Evolutionary conservation across 352 stramenopile species (phyloP), one percentile per base, ranked within the genome.

Genomic region (Phytophthora tentaculata): DNA sequence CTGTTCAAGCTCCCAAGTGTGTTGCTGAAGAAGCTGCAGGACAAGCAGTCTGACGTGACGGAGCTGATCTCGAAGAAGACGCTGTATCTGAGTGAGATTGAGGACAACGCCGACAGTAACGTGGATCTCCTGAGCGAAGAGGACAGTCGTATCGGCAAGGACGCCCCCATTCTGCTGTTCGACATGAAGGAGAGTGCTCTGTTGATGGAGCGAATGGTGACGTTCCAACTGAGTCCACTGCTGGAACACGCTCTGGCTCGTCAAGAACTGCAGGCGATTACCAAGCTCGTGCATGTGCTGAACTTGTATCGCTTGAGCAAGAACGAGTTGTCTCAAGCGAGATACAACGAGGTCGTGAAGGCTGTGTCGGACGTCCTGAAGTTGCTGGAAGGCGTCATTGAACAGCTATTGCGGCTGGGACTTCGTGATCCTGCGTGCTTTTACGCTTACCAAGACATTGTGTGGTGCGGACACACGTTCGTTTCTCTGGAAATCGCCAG

Each of bases 381-480:
- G 5, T 63, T 69, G 12, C 28, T 95, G 6, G 79, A 93, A 51
- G n/a, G 50, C 2, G 76, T 94, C 19, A 65, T 95, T 37, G 81
- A 87, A 26, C 76, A 73, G 3, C 32, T 90, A 0, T 50, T 94
- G 35, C 69, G 73, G 10, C 61, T 93, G 9, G 80, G 83, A 2
- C 63, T 90, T 47, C 85, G 87, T 4, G 80, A 83, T 47, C 85
- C 87, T 19, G 69, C 81, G 17, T 90, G 69, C 14, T 94, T 87
- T 64, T 79, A 89, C 48, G 82, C 83, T 6, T 95, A 94, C 63
- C 86, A 96, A 61, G 86, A 96, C 41, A 86, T 96, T 49, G 76
- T 91, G n/a, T 96, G 89, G 89, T 89, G 85, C 41, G 88, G 84
- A 0, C 86, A 95, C 63, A 81, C 76, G 48, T 88, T 90, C 54